Evolutionary conservation across 179 eudicot genomes (phyloP), one percentile per base, ranked within the genome.

Genomic region (Silene noctiflora): DNA sequence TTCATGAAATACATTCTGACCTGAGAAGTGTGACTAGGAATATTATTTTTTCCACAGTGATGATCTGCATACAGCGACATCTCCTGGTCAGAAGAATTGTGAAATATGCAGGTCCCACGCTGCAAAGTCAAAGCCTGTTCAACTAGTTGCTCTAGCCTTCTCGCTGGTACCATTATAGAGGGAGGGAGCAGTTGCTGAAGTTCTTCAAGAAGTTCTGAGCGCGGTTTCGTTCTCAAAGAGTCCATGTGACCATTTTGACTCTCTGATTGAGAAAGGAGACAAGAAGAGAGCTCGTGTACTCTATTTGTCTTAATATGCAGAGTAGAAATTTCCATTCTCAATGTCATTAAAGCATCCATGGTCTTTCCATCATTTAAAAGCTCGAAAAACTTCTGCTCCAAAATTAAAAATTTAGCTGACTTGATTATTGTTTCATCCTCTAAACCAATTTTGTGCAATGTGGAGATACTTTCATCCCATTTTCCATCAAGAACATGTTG

Each of bases 51-150:
- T 74, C 96, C 96, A 77, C 96, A 91, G 21, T 84, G 86, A 81
- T 91, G 96, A 71, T 91, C 96, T 25, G 85, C 75, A 75, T 86
- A 86, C 81, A 91, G 81, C 29, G 91, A 91, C 71, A 84, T 75
- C 65, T 86, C 91, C 77, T 77, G 78, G 75, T 84, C 87, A 61
- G 75, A 84, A 44, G 89, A 80, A 76, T 91, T 91, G 86, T 91
- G 96, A 76, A 85, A 87, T 46, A 79, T 74, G 77, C 96, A 91
- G 56, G 87, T 77, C 35, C 72, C 78, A 55, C 85, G 87, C 74
- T 89, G 96, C 83, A 85, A 78, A 74, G 85, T 82, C 76, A 91
- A 84, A 77, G 93, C 96, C 77, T 86, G 90, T 81, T 91, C 91
- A 55, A 91, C 89, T 68, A 91, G 80, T 73, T 81, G 83, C 79